phyloP scores from a whole-genome alignment of 805 yeast genomes.

The Maudiozyma pseudohumilis region DNA sequence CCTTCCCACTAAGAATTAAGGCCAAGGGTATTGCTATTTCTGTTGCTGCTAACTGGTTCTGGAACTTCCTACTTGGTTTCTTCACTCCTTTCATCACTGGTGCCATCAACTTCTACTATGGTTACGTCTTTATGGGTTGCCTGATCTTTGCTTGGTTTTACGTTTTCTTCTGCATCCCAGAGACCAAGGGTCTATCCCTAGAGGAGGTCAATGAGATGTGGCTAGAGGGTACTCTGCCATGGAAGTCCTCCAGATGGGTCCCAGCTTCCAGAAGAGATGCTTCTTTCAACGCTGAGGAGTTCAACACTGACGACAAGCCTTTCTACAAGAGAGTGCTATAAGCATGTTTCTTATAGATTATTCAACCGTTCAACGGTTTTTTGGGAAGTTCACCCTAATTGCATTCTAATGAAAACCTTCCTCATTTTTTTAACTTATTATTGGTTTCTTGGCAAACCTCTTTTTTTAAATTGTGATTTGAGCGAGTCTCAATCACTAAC shows the following conservation, averaged over 20 bases:
- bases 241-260: conserved; percentile 40
- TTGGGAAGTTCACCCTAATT: too few species aligned
- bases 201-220: conserved; percentile 69
- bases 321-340: conserved; percentile 9
- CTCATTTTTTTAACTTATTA: too few species aligned
- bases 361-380: too few species aligned
- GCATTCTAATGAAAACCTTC: too few species aligned
- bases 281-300: conserved; percentile 18
- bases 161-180: conserved; percentile 60
- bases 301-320: conserved; percentile 21
- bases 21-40: conserved; percentile 48
- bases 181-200: conserved; percentile 68
- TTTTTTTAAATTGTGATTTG: too few species aligned
- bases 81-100: conserved; percentile 62
- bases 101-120: conserved; percentile 58
- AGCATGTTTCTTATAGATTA: too few species aligned
- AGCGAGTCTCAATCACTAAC: too few species aligned
- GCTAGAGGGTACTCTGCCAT: conserved; percentile 32
- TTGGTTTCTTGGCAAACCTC: too few species aligned
- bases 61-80: conserved; percentile 60
- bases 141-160: conserved; percentile 46
- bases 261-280: conserved; percentile 34
- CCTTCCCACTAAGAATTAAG: conserved; percentile 64
- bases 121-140: conserved; percentile 52
- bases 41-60: conserved; percentile 52